These are phyloP conservation scores for Nemania bipapillata DNA, from an alignment of 2,329 filamentous ascomycete genomes.

Conservation along the genomic window DNA sequence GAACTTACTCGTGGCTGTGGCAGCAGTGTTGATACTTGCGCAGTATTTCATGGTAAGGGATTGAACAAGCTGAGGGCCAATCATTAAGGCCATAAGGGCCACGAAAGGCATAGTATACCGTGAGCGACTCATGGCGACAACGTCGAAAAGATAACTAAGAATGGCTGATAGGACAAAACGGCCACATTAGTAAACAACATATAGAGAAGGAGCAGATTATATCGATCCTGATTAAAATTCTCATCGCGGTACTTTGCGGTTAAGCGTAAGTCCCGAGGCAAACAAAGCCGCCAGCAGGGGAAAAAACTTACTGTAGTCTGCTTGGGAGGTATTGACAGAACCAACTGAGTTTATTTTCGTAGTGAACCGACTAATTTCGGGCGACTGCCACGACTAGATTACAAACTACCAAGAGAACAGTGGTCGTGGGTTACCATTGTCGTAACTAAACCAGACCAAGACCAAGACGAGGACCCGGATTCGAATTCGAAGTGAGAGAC, in stretches of 20 bases:
- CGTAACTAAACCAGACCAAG: conserved; percentile 32
- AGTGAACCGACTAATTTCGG: conserved; percentile 12
- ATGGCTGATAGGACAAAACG: not conserved
- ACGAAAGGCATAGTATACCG: conserved; percentile 39
- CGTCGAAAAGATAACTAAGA: not conserved
- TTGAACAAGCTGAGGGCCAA: conserved; percentile 41
- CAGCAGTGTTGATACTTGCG: conserved; percentile 60
- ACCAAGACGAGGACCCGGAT: conserved; percentile 26
- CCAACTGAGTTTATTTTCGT: not conserved
- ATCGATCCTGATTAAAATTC: not conserved
- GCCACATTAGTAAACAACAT: conserved; percentile 14
- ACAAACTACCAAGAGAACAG: conserved; percentile 38
- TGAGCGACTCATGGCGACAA: conserved; percentile 42
- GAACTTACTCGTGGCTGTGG: conserved; percentile 56
- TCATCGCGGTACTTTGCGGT: not conserved
- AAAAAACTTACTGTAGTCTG: conserved; percentile 29
- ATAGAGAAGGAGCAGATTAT: not conserved
- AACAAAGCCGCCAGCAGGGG: not conserved
- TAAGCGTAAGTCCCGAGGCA: conserved; percentile 8
- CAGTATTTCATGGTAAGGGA: conserved; percentile 57
- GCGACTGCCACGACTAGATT: conserved; percentile 30
- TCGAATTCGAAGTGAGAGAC: conserved; percentile 9
- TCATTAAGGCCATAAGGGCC: conserved; percentile 42
- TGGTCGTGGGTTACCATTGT: conserved; percentile 35
- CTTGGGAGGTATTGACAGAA: conserved; percentile 8